Evolutionary conservation across 192 early-diverging fungal species (phyloP).

Genomic region (Dissophora globulifera): DNA sequence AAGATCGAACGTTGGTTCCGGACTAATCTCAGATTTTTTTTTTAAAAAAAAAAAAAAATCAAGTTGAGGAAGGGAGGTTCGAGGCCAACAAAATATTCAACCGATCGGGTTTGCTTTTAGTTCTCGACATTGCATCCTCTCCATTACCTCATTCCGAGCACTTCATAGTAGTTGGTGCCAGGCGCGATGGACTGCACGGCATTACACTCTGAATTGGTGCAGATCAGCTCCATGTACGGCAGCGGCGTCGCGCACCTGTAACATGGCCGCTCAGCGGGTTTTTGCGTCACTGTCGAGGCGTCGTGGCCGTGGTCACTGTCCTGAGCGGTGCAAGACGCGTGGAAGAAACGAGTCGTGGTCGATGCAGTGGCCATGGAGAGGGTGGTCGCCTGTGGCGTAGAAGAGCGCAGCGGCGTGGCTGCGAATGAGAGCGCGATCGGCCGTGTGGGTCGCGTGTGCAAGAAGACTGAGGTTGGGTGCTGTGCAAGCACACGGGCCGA

Average conservation of each 20-base stretch:
- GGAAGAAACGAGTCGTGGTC: too few species aligned
- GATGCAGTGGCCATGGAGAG: too few species aligned
- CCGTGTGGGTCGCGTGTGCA: too few species aligned
- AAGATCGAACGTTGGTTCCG: conserved; percentile 70
- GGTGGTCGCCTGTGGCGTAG: too few species aligned
- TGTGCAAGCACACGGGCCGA: too few species aligned
- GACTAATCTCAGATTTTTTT: conserved; percentile 20
- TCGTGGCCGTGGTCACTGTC: too few species aligned
- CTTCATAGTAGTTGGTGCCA: conserved; percentile 42
- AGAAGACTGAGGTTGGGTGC: too few species aligned
- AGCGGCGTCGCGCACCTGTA: conserved; percentile 41
- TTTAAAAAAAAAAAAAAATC: neutral
- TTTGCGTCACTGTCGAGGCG: neutral
- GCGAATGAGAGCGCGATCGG: too few species aligned
- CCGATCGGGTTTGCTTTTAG: too few species aligned
- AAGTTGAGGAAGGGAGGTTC: neutral
- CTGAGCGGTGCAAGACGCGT: too few species aligned
- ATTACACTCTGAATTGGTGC: conserved; percentile 36
- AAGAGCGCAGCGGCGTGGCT: too few species aligned
- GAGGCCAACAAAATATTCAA: neutral
- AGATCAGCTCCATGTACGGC: conserved; percentile 25
- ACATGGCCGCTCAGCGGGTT: conserved; percentile 38
- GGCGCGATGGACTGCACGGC: conserved; percentile 39
- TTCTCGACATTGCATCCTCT: too few species aligned
- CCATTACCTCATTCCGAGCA: conserved; percentile 37